Conservation (phyloP, 2,329 filamentous ascomycete species). For the Beauveria sp. region DNA sequence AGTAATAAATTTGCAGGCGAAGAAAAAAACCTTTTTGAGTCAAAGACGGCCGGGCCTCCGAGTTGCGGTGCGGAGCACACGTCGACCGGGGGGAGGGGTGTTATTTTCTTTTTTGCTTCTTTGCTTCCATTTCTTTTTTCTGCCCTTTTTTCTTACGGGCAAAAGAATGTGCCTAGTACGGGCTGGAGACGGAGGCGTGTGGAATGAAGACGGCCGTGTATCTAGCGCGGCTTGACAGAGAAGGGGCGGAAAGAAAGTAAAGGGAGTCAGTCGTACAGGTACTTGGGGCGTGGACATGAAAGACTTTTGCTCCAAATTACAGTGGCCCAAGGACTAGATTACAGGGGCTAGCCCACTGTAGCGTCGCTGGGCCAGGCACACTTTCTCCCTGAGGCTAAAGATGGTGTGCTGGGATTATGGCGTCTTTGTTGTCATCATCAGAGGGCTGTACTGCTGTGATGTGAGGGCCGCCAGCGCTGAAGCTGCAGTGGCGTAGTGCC, state of each 20-base stretch:
- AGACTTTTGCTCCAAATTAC: background rate
- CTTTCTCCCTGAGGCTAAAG: background rate
- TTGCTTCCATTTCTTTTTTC: constrained; percentile 10
- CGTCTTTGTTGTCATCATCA: background rate
- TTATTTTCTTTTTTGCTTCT: constrained; percentile 11
- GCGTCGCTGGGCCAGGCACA: background rate
- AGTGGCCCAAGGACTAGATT: background rate
- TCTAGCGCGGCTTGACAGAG: constrained; percentile 1
- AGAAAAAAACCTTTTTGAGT: constrained; percentile 6
- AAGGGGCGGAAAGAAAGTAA: background rate
- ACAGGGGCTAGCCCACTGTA: background rate
- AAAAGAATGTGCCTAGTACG: background rate
- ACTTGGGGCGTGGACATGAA: background rate
- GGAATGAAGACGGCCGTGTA: constrained; percentile 1
- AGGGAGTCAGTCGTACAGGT: background rate
- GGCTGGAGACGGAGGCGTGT: background rate
- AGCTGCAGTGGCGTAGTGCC: background rate
- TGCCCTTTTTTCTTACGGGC: background rate
- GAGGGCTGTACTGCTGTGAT: too few relatives aligned
- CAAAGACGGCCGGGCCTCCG: constrained; percentile 6
- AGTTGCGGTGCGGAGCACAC: constrained; percentile 6
- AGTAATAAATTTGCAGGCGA: background rate
- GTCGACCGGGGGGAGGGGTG: constrained; percentile 4
- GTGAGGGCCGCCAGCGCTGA: background rate
- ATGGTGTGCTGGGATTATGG: background rate